These are phyloP conservation scores for Geosiphon pyriformis DNA, from an alignment of 192 early-diverging fungal genomes.

Conservation along the genomic window DNA sequence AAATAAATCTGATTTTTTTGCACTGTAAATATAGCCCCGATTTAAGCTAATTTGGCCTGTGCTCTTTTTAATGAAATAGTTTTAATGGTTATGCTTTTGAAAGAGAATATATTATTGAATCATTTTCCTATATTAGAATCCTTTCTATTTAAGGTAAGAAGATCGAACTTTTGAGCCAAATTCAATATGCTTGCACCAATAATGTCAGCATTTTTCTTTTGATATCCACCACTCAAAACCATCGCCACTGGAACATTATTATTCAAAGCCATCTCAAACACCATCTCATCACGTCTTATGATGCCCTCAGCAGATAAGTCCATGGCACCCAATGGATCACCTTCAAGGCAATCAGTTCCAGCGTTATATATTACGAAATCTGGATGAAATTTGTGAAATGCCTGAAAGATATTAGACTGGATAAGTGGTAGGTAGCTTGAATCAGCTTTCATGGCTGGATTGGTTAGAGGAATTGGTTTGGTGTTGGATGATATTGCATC, in stretches of 20 bases:
- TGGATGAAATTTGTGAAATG: constrained; percentile 23
- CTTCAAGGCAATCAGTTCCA: constrained; percentile 23
- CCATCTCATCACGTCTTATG: constrained; percentile 14
- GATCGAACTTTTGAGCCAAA: constrained; percentile 21
- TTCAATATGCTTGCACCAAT: constrained; percentile 19
- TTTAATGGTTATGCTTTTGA: too few species aligned
- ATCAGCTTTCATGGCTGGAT: constrained; percentile 1
- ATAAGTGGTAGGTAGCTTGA: constrained; percentile 13
- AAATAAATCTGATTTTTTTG: too few species aligned
- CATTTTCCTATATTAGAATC: not conserved
- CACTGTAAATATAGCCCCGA: too few species aligned
- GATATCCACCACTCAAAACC: constrained; percentile 26
- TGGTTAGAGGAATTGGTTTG: constrained; percentile 12
- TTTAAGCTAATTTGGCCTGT: too few species aligned
- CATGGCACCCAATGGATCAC: constrained; percentile 23
- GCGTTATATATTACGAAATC: constrained; percentile 25
- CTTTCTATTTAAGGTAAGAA: not conserved
- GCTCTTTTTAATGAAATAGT: too few species aligned
- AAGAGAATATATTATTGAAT: too few species aligned
- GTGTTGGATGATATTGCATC: constrained; percentile 9
- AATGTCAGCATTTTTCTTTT: constrained; percentile 27
- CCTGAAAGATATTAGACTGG: constrained; percentile 16
- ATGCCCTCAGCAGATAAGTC: constrained; percentile 4
- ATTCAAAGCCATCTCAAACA: constrained; percentile 26
- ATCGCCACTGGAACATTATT: constrained; percentile 20